Conservation (phyloP, 345 rosid species). For the Gossypium raimondii region DNA sequence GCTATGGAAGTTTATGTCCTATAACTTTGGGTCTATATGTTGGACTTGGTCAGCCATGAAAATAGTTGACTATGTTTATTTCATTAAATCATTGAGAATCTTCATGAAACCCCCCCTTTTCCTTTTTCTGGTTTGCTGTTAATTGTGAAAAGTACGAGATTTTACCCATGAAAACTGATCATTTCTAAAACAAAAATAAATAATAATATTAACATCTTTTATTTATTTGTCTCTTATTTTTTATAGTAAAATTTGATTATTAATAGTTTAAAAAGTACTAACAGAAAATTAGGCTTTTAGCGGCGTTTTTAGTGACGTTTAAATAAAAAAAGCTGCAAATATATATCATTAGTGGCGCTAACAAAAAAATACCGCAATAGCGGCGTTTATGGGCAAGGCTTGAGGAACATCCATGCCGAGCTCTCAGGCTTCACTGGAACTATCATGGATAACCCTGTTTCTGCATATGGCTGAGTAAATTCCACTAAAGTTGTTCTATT, state of each 20-base stretch:
- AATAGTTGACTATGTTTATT: background rate
- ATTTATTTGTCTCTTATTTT: too few relatives aligned
- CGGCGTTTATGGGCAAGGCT: too few relatives aligned
- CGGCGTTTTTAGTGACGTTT: too few relatives aligned
- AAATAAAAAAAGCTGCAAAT: too few relatives aligned
- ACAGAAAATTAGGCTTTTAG: too few relatives aligned
- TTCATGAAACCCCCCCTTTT: background rate
- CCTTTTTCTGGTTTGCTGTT: background rate
- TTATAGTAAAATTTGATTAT: too few relatives aligned
- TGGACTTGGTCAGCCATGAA: slow-evolving; percentile 12
- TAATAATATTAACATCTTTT: too few relatives aligned
- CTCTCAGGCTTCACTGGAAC: slow-evolving; percentile 23
- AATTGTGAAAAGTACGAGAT: background rate
- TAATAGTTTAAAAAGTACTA: too few relatives aligned
- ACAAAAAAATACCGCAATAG: too few relatives aligned
- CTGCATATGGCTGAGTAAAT: slow-evolving; percentile 50
- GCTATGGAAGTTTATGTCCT: background rate
- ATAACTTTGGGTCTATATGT: background rate
- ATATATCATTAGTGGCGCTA: too few relatives aligned
- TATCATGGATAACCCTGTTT: slow-evolving; percentile 50
- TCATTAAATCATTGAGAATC: background rate
- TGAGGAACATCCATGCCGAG: slow-evolving; percentile 39
- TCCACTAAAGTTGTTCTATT: slow-evolving; percentile 32
- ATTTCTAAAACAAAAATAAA: too few relatives aligned
- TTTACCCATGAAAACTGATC: too few relatives aligned